Percentiles rank a stretch among this genome's conserved stretches.
Conservation (phyloP, 495 filamentous ascomycete genomes). For the Penicillium malachiteum region DNA sequence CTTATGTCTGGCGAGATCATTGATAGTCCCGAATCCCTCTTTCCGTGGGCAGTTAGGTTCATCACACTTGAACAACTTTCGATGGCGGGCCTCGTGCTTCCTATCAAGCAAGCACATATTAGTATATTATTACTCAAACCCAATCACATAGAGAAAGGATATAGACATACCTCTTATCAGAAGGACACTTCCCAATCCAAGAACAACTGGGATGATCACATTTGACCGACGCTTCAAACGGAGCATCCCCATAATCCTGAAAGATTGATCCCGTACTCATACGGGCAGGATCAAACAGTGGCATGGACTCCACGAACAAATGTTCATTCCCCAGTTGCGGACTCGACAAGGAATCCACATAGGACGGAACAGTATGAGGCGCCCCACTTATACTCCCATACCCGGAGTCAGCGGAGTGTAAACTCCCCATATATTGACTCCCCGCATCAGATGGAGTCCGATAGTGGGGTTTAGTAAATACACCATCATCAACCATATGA, state of each 20-base stretch:
- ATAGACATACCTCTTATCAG: conserved; percentile 36
- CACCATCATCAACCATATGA: conserved; percentile 23
- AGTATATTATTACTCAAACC: background rate
- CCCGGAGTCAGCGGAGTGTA: conserved; percentile 59
- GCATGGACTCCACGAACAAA: conserved; percentile 20
- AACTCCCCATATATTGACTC: conserved; percentile 48
- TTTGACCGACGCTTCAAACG: conserved; percentile 24
- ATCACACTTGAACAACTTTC: conserved; percentile 69
- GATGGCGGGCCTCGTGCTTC: conserved; percentile 79
- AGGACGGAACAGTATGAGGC: conserved; percentile 43
- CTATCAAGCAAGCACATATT: conserved; percentile 40
- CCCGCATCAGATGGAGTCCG: conserved; percentile 54
- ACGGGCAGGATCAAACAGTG: conserved; percentile 15
- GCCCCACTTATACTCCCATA: conserved; percentile 55
- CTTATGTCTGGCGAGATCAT: conserved; percentile 75
- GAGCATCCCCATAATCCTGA: conserved; percentile 18
- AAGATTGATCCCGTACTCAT: conserved; percentile 7
- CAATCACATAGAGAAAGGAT: background rate
- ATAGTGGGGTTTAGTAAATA: conserved; percentile 30
- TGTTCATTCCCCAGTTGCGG: conserved; percentile 29
- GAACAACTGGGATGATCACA: conserved; percentile 36
- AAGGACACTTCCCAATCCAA: conserved; percentile 44
- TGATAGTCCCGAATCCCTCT: conserved; percentile 76
- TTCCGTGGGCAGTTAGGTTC: conserved; percentile 56
- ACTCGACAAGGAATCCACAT: conserved; percentile 29